Base-by-base conservation (phyloP, 306 rosid genomes). In the Boehmeria nivea region DNA sequence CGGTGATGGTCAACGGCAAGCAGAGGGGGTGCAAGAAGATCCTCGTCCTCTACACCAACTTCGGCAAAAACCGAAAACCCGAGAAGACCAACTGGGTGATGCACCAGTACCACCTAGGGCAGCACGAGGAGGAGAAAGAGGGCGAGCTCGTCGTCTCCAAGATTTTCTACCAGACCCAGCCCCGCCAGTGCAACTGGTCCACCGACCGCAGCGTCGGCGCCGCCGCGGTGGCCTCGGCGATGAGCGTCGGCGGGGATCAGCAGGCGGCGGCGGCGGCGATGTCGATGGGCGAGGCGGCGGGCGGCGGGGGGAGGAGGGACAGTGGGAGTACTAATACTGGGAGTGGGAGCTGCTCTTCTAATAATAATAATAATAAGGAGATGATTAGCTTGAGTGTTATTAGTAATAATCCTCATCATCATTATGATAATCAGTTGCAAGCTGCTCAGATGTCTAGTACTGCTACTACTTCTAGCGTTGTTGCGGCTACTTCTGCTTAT, bases 41-140 rank as follows among this genome's bases (percentile, higher is more conserved):
- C 61, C 78, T 93, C 0, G 99, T 93, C 1, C 81, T 93, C 8
- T 93, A 93, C 64, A 93, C 96, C 8, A 93, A 93, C 65, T 93
- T 93, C 6, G 99, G 99, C 0, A 93, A 93, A 72, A 93, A 93
- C 50, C 59, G 99, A 20, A 93, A 93, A 51, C 99, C 99, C 0
- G 89, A 87, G 54, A 93, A 93, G 76, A 93, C 99, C 6, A 93
- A 87, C 33, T 93, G 99, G 99, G 99, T 93, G 17, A 93, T 93
- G 99, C 99, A 93, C 17, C 99, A 93, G 20, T 93, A 93, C 76
- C 99, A 93, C 63, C 57, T 93, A 3, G 99, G 99, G 0, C 84
- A 81, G 44, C 77, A 78, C 27, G 99, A 93, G 27, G 99, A 93
- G 38, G 99, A 93, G 76, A 91, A 69, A 56, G 96, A 91, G 72